These are phyloP conservation scores for Lepiota venenata DNA, from an alignment of 768 basidiomycete genomes.

Conservation along the genomic window DNA sequence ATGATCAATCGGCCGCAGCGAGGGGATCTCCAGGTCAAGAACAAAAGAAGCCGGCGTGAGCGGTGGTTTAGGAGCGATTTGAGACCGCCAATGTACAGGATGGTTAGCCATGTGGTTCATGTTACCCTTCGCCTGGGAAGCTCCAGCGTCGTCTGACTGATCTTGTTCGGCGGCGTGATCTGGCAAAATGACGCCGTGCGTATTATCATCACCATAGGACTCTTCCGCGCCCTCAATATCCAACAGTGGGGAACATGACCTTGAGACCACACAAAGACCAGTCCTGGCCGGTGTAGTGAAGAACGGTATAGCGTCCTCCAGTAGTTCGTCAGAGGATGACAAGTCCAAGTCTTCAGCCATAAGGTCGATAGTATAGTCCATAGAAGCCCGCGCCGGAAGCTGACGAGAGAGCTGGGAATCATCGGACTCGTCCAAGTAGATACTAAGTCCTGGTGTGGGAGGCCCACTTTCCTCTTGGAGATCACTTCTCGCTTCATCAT, in stretches of 20 bases:
- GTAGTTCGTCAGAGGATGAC: not conserved
- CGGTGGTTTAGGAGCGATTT: not conserved
- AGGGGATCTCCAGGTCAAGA: not conserved
- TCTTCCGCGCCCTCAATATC: not conserved
- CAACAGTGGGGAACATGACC: not conserved
- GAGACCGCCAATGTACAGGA: not conserved
- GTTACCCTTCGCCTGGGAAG: conserved; percentile 4
- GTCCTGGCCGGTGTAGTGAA: too few species aligned
- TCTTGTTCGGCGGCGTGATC: conserved; percentile 1
- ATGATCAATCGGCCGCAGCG: too few species aligned
- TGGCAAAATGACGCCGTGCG: not conserved
- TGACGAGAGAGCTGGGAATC: not conserved
- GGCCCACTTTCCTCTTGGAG: not conserved
- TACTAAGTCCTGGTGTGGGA: not conserved
- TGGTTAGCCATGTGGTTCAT: conserved; percentile 1
- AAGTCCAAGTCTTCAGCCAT: not conserved
- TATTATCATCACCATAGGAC: not conserved
- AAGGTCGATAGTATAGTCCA: not conserved
- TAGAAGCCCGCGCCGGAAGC: not conserved
- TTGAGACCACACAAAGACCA: not conserved
- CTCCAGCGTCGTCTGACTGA: conserved; percentile 7
- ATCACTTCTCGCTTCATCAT: not conserved
- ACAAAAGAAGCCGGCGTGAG: not conserved
- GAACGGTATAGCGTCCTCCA: not conserved
- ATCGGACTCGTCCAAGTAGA: not conserved